Evolutionary conservation across 441 rosid species (phyloP), one percentile per base, ranked within the genome.

Genomic region (Gossypium trilobum): DNA sequence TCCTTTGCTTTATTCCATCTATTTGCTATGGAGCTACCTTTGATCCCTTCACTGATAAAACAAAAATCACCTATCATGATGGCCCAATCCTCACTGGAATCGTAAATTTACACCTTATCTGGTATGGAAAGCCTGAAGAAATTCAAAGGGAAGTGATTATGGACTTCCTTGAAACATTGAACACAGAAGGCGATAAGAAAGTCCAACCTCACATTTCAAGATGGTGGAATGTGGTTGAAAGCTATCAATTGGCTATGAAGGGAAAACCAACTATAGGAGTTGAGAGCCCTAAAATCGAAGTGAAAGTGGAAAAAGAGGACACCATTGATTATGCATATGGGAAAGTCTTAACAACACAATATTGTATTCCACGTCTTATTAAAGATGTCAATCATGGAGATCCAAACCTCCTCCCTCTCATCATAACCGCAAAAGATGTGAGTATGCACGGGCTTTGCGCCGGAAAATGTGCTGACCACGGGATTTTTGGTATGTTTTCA

Each of bases 141-240:
- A 33, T 33, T 33, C 39, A 33, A 6, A 33, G 39, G 9, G 39
- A 33, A 33, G 9, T 33, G 39, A 33, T 33, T 33, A 6, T 33
- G 39, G 39, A 74, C 70, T 91, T 91, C 73, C 57, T 91, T 73
- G 66, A 82, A 16, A 83, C 92, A 10, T 80, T 91, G 11, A 84
- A 85, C 73, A 5, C 58, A n/a, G 54, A 73, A 79, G 10, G 78
- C 4, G n/a, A 72, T 16, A 62, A 75, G 76, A 20, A 8, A 68
- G 58, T 75, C 27, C 73, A 80, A 20, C 91, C 91, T 0, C 83
- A 81, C 13, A 89, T 89, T 29, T 77, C 86, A 0, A 17, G 78
- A 0, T 91, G 94, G 94, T 91, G 96, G 96, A 51, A 56, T 1
- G 63, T 85, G 13, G 82, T 89, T 9, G 91, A 84, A 83, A 79